Conservation (phyloP, 345 rosid species). For the Gynandropsis gynandra region DNA sequence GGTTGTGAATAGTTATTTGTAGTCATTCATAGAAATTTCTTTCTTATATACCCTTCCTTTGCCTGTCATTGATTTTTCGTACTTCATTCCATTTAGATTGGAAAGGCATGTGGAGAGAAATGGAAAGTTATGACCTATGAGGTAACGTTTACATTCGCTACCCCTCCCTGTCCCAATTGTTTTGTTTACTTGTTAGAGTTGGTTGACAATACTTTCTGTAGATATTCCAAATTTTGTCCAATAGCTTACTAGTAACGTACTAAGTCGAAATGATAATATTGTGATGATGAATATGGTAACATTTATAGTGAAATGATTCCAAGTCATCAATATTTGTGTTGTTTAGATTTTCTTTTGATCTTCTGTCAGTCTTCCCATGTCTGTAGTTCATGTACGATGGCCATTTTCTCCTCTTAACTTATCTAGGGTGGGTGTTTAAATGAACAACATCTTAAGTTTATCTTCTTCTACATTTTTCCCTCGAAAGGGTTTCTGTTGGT, state of each 20-base stretch:
- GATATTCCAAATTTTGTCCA: not conserved
- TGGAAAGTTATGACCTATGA: constrained; percentile 87
- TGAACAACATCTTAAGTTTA: not conserved
- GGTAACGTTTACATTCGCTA: constrained; percentile 28
- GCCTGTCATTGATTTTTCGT: constrained; percentile 11
- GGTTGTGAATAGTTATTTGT: constrained; percentile 28
- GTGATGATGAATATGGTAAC: constrained; percentile 13
- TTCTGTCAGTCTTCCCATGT: constrained; percentile 4
- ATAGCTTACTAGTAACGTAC: not conserved
- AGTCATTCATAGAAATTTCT: not conserved
- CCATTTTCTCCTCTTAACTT: not conserved
- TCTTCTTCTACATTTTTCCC: constrained; percentile 7
- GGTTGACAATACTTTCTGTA: not conserved
- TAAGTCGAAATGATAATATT: not conserved
- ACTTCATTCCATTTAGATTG: constrained; percentile 44
- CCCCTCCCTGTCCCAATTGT: not conserved
- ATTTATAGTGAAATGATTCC: not conserved
- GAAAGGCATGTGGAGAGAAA: constrained; percentile 94
- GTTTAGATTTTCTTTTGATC: constrained; percentile 4
- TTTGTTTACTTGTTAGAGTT: constrained; percentile 11
- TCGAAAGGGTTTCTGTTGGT: not conserved
- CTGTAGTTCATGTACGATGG: not conserved
- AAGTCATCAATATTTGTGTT: not conserved
- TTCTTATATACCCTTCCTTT: not conserved
- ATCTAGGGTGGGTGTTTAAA: not conserved